Evolutionary conservation across 768 basidiomycete species (phyloP), one percentile per base, ranked within the genome.

Genomic region (Lentinula sp.): DNA sequence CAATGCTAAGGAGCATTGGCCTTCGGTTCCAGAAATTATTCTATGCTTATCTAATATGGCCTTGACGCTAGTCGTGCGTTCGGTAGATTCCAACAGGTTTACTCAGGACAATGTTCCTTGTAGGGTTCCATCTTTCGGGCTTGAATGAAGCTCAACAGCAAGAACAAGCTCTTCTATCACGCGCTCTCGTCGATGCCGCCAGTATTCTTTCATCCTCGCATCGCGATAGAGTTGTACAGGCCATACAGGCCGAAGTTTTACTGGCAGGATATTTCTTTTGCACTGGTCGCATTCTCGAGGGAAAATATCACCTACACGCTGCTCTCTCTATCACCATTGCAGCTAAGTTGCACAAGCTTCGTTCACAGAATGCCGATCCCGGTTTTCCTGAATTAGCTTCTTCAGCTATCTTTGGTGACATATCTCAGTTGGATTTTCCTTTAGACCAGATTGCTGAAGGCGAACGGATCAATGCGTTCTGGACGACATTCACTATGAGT

Each of bases 101-200:
- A 5, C 72, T 81, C 37, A 80, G 73, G 62, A 74, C 73, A 3
- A 76, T 83, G 1, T 81, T 80, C 50, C 75, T 88, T 0, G 81
- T 83, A 76, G 84, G 83, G 10, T 69, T 76, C 42, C 78, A 80
- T 59, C 74, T 87, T 43, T 57, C 56, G 6, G 42, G 45, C 13
- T 28, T 43, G 42, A 43, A 28, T 45, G 56, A 10, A 28, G 67
- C 71, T 23, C 78, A 78, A 59, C 70, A 71, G 49, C 70, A 70
- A 52, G 70, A 73, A 59, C 31, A 70, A 72, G 69, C 70, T 1
- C 78, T 86, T 62, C 74, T 88, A 45, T 73, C 74, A 3, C 80
- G 79, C 56, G 79, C 84, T 9, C 68, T 82, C 15, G 75, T 76
- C 60, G 72, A 61, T 65, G 74, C 51, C 64, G 21, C 54, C 8